Evolutionary conservation across 441 rosid species (phyloP), one percentile per base, ranked within the genome.

Genomic region (Gossypium davidsonii): DNA sequence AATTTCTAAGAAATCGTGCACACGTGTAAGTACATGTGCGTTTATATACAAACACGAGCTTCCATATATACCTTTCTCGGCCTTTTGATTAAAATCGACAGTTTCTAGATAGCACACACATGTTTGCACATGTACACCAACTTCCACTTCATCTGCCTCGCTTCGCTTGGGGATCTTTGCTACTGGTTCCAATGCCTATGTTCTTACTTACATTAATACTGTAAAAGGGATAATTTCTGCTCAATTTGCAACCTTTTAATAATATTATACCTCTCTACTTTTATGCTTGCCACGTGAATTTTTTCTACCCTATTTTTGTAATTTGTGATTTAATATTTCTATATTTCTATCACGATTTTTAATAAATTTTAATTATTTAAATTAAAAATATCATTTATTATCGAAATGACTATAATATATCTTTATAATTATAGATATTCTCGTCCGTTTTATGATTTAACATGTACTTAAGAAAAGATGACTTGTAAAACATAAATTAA

Each of bases 101-200:
- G n/a, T 28, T 67, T 25, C 57, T 25, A 25, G 11, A n/a, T 81
- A 84, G 83, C 83, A 82, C 83, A 86, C 95, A 90, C 89, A 80
- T 93, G 97, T 84, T 58, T 83, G 91, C 97, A 93, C 93, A 91
- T 93, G 96, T 81, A 82, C 90, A 84, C 91, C 85, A 83, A 82
- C 67, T 83, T 83, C 89, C 81, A 86, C 84, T 90, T 20, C 48
- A 63, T 69, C 55, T 76, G 34, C 34, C 82, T 73, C 74, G 63
- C 55, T 65, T 39, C 67, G 51, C 56, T 76, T 72, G 69, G 51
- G 34, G 51, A 37, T 67, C 72, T 70, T 71, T 28, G 77, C 74
- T 67, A 2, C 82, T 44, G 63, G 15, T 78, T 73, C 79, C 85
- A 34, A 79, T n/a, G 71, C 23, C 2, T 67, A 1, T 3, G 37